Evolutionary conservation across 2,329 filamentous ascomycete genomes (phyloP), one percentile per base, ranked within the genome.

Genomic region (Sclerotinia minor): DNA sequence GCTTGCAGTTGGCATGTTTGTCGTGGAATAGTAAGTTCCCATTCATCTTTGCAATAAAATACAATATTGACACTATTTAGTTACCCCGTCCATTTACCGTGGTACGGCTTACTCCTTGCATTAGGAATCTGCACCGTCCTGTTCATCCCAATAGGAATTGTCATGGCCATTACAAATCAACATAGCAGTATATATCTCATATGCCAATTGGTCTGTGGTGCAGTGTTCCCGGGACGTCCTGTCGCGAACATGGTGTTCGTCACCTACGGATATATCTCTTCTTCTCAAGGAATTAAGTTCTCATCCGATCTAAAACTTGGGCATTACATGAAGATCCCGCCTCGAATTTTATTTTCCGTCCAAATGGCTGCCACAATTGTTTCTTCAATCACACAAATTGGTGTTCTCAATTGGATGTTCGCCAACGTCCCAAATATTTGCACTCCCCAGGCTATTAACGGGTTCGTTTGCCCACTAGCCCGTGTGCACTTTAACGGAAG

Each of bases 161-260:
- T 96, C 74, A 96, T 95, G 91, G 92, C 92, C 21, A 92, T 96
- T 72, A 96, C 92, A 13, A 96, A 95, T 77, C 92, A 94, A 76
- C 91, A 95, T 78, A 92, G 88, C 78, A 92, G 89, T 77, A 92
- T 94, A 72, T 95, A 94, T 77, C 84, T 95, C 47, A 91, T 95
- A 73, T 94, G 92, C 77, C 92, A 95, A 78, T 84, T 96, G 68
- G 89, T 95, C 71, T 94, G 91, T 71, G 92, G 92, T 65, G 88
- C 86, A 63, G 83, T 92, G 21, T 96, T 96, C 76, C 92, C 92
- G 0, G 92, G 92, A 38, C 89, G 90, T 1, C 92, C 92, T 1
- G 91, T 96, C 15, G 92, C 92, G 63, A 95, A 96, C 78, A 96
- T 96, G 92, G 91, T 96, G 47, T 96, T 96, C 74, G 92, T 94